phyloP scores from a whole-genome alignment of 768 basidiomycete species.

The Clavulina sp. region DNA sequence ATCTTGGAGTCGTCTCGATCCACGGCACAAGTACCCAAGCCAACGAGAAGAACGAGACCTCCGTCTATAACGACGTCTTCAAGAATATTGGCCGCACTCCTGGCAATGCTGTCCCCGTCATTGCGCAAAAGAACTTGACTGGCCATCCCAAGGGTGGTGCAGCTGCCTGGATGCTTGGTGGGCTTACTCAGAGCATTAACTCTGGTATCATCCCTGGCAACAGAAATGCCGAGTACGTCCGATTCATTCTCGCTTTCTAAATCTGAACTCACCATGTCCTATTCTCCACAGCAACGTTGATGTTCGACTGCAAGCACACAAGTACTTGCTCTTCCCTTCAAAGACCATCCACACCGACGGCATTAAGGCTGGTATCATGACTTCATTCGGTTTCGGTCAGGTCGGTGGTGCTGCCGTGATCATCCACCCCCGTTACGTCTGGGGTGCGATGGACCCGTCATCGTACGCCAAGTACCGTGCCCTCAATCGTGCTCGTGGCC shows the following conservation, averaged over 20 bases:
- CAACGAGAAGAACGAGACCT: slow-evolving; percentile 94
- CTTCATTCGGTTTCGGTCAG: slow-evolving; percentile 96
- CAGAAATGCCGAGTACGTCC: slow-evolving; percentile 81
- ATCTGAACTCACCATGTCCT: slow-evolving; percentile 8
- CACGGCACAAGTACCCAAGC: slow-evolving; percentile 80
- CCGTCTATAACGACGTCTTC: slow-evolving; percentile 93
- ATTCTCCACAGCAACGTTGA: slow-evolving; percentile 62
- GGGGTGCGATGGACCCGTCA: slow-evolving; percentile 66
- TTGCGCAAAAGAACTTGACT: slow-evolving; percentile 93
- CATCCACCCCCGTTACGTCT: slow-evolving; percentile 79
- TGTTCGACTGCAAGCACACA: slow-evolving; percentile 74
- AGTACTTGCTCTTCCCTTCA: slow-evolving; percentile 92
- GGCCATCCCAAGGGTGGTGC: slow-evolving; percentile 98
- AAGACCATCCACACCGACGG: slow-evolving; percentile 90
- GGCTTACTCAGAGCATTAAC: slow-evolving; percentile 68
- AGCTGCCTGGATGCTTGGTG: slow-evolving; percentile 95
- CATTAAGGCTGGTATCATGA: slow-evolving; percentile 77
- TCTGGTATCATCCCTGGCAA: slow-evolving; percentile 88
- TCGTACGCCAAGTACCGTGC: slow-evolving; percentile 59
- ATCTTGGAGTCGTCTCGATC: slow-evolving; percentile 78
- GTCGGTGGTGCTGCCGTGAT: slow-evolving; percentile 86
- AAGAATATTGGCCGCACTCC: slow-evolving; percentile 72
- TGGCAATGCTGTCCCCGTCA: slow-evolving; percentile 93
- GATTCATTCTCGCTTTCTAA: background rate
- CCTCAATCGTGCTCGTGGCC: slow-evolving; percentile 46